Conservation (phyloP, 163 green algal species). For the Botryococcus braunii region DNA sequence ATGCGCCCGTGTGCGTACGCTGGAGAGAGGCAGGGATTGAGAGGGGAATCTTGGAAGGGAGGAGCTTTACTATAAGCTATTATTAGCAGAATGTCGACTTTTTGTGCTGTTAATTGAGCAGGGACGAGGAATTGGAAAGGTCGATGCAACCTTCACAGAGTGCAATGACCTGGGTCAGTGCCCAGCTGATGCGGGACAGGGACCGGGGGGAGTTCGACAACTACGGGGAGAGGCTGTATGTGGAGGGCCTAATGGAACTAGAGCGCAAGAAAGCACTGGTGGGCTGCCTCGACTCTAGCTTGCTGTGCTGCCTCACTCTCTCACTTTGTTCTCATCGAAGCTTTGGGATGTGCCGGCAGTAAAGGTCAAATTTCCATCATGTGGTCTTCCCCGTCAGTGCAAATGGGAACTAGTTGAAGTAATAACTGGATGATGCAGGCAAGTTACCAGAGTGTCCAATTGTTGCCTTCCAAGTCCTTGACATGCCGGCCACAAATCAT, state of each 20-base stretch:
- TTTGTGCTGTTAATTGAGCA: neutral
- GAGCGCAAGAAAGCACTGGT: neutral
- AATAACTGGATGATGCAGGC: neutral
- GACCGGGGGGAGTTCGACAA: conserved; percentile 44
- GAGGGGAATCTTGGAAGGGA: neutral
- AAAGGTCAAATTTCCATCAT: too few relatives aligned
- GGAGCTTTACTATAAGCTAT: neutral
- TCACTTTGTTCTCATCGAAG: too few relatives aligned
- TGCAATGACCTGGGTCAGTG: conserved; percentile 50
- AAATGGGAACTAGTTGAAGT: too few relatives aligned
- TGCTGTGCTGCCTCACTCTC: too few relatives aligned
- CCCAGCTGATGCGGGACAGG: conserved; percentile 58
- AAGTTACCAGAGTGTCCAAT: neutral
- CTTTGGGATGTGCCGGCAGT: too few relatives aligned
- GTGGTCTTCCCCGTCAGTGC: too few relatives aligned
- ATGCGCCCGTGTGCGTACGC: too few relatives aligned
- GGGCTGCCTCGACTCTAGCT: too few relatives aligned
- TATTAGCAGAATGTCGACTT: neutral
- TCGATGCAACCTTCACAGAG: conserved; percentile 8
- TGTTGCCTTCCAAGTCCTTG: neutral
- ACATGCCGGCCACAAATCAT: neutral
- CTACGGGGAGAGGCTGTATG: conserved; percentile 71
- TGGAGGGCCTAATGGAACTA: conserved; percentile 45
- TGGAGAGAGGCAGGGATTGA: too few relatives aligned
- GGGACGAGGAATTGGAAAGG: conserved; percentile 4